Evolutionary conservation across 305 asterid species (phyloP).

Genomic region (Fraxinus sp.): DNA sequence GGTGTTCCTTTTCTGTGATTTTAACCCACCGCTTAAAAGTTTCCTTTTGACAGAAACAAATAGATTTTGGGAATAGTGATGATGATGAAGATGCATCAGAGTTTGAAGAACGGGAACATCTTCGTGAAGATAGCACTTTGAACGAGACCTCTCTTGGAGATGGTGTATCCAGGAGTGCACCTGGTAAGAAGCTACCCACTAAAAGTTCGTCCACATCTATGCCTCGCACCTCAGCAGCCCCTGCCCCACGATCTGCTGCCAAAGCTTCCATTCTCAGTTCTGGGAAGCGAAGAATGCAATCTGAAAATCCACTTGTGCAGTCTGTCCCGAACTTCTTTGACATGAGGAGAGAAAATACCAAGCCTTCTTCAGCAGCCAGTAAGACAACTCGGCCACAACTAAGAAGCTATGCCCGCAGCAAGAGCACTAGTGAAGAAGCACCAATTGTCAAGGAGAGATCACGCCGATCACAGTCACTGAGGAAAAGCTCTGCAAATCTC

Average conservation of each 20-base stretch:
- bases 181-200: constrained; percentile 62
- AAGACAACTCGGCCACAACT: constrained; percentile 57
- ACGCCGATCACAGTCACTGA: constrained; percentile 49
- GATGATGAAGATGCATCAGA: constrained; percentile 57
- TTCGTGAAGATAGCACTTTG: constrained; percentile 38
- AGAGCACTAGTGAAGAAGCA: constrained; percentile 55
- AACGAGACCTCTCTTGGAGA: constrained; percentile 44
- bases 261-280: constrained; percentile 49
- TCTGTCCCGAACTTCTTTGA: constrained; percentile 38
- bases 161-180: constrained; percentile 43
- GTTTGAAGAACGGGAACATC: constrained; percentile 39
- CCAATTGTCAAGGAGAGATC: constrained; percentile 56
- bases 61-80: constrained; percentile 68
- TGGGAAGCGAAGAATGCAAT: constrained; percentile 60
- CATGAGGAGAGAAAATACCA: constrained; percentile 68
- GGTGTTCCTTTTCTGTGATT: constrained; percentile 41
- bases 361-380: constrained; percentile 64
- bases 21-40: constrained; percentile 55
- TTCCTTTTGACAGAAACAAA: constrained; percentile 63
- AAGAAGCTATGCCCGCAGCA: constrained; percentile 66
- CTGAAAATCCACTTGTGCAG: constrained; percentile 81
- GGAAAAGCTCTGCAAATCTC: constrained; percentile 58
- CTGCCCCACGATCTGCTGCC: constrained; percentile 52
- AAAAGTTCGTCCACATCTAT: constrained; percentile 53
- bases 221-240: constrained; percentile 53